Base-by-base conservation (phyloP, 2,329 filamentous ascomycete species). In the Aspergillus aculeatus region DNA sequence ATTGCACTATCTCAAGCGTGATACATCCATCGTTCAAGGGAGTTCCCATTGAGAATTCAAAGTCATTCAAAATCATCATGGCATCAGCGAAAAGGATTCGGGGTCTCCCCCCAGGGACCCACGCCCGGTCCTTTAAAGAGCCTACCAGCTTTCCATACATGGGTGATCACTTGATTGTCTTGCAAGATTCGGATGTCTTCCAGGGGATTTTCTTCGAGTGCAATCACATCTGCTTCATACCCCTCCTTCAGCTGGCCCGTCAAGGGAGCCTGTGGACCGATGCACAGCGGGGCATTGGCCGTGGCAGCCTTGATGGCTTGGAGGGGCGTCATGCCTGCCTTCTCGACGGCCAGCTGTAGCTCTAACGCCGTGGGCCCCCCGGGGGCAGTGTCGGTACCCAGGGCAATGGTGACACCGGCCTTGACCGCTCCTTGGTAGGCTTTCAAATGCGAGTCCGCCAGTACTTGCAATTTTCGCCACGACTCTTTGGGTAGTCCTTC, bases 191-290 rank as follows among this genome's bases (percentile, higher is more conserved):
- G 44, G 5, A 54, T 54, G 2, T 54, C 41, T 2, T 47, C 38
- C 35, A 54, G 47, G 9, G 52, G 52, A 29, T 32, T 54, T 29
- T 54, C 52, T 29, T 54, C 52, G 24, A 54, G 24, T 2, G 52
- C 52, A 21, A 54, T 54, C 9, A 54, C 35, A 47, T 54, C 52
- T 3, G 52, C 52, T 16, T 54, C 52, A 23, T 54, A 54, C 4
- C 52, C 52, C n/a, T 54, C 52, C 10, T 38, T 38, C 21, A 54
- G 52, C 41, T 54, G 52, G 19, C 52, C 52, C 2, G 52, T 54
- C 5, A 47, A 32, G 1, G 52, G 52, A n/a, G 52, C 52, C 24
- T 54, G 52, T 12, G 38, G 24, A 14, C 52, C 52, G 16, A 54
- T 23, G 9, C 38, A 47, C 35, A 54, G n/a, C 5, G 52, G 52